phyloP scores from a whole-genome alignment of 2,329 filamentous ascomycete genomes.

The Proliferodiscus dingleyae region DNA sequence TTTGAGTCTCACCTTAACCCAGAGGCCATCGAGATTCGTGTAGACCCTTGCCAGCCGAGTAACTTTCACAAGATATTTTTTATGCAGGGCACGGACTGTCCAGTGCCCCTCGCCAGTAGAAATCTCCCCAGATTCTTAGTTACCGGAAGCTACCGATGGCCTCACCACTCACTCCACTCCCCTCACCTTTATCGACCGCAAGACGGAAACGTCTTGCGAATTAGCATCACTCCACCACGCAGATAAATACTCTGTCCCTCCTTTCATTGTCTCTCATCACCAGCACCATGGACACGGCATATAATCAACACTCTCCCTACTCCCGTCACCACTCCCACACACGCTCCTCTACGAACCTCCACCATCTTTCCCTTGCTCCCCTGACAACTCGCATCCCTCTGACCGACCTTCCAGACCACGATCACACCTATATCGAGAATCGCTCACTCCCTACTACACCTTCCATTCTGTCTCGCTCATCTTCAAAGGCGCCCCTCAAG shows the following conservation, averaged over 20 bases:
- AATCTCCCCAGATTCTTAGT: background rate
- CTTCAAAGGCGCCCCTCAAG: constrained; percentile 45
- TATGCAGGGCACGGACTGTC: background rate
- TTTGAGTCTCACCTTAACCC: too few species aligned
- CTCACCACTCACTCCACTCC: background rate
- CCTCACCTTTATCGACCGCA: too few species aligned
- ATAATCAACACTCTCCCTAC: constrained; percentile 55
- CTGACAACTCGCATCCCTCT: constrained; percentile 58
- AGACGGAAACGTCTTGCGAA: too few species aligned
- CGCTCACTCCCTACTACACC: constrained; percentile 62
- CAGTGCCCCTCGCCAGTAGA: background rate
- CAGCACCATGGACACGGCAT: constrained; percentile 61
- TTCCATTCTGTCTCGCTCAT: constrained; percentile 54
- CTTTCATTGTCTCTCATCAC: background rate
- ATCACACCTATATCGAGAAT: constrained; percentile 54
- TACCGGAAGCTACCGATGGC: background rate
- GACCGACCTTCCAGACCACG: constrained; percentile 39
- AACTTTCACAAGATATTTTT: constrained; percentile 1
- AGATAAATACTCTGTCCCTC: background rate
- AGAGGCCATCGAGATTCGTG: background rate
- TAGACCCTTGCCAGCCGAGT: background rate
- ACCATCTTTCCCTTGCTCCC: constrained; percentile 59
- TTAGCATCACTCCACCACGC: background rate
- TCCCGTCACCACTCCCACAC: constrained; percentile 53
- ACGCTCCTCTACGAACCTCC: constrained; percentile 54